phyloP scores from a whole-genome alignment of 805 yeast species.

The Saccharomyces paradoxus region DNA sequence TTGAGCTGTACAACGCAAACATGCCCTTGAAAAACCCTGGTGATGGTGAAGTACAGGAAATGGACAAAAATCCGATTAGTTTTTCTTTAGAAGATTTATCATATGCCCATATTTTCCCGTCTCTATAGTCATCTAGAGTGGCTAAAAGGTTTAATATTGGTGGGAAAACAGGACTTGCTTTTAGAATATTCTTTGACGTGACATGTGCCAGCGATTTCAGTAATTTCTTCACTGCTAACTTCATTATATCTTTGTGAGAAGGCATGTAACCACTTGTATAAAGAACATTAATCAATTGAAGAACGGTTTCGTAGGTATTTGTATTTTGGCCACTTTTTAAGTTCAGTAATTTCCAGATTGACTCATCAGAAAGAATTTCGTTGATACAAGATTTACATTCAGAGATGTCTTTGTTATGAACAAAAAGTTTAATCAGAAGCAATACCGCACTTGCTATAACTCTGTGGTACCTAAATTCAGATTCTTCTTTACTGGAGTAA shows the following conservation, averaged over 20 bases:
- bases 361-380: slow-evolving; percentile 36
- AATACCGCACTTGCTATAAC: slow-evolving; percentile 43
- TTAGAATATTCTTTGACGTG: slow-evolving; percentile 30
- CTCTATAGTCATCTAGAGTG: slow-evolving; percentile 37
- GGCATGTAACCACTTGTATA: slow-evolving; percentile 13
- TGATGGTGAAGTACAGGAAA: slow-evolving; percentile 49
- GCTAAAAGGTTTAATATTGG: slow-evolving; percentile 43
- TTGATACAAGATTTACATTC: slow-evolving; percentile 12
- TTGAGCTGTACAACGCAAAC: slow-evolving; percentile 13
- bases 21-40: slow-evolving; percentile 39
- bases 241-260: slow-evolving; percentile 25
- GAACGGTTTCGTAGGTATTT: slow-evolving; percentile 35
- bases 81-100: slow-evolving; percentile 40
- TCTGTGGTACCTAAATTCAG: slow-evolving; percentile 54
- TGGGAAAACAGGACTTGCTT: slow-evolving; percentile 40
- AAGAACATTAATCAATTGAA: slow-evolving; percentile 33
- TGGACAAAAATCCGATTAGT: slow-evolving; percentile 38
- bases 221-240: slow-evolving; percentile 26
- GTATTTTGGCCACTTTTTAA: slow-evolving; percentile 34
- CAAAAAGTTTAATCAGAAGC: slow-evolving; percentile 35
- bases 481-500: slow-evolving; percentile 56
- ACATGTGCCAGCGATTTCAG: slow-evolving; percentile 30
- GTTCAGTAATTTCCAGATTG: slow-evolving; percentile 37
- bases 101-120: slow-evolving; percentile 46
- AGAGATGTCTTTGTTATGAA: slow-evolving; percentile 14